phyloP scores from a whole-genome alignment of 2,329 filamentous ascomycete genomes.

The Monosporascus cannonballus region DNA sequence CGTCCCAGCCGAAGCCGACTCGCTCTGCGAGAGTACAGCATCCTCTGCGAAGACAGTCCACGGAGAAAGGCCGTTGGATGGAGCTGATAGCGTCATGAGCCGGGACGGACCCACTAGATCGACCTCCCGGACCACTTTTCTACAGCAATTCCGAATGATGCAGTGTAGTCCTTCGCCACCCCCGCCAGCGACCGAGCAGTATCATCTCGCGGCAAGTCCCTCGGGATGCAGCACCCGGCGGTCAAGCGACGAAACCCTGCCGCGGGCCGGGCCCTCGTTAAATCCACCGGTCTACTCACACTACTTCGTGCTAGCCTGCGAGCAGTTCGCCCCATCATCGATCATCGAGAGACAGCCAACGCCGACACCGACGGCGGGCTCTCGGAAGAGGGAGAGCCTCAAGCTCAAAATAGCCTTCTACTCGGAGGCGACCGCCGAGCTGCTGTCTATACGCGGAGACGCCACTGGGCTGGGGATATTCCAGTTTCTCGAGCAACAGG shows the following conservation, averaged over 20 bases:
- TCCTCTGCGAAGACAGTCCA: conserved; percentile 1
- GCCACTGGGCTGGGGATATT: conserved; percentile 47
- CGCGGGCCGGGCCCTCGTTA: conserved; percentile 1
- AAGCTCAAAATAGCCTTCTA: conserved; percentile 34
- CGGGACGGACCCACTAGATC: conserved; percentile 4
- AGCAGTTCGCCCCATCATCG: neutral
- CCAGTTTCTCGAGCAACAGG: conserved; percentile 43
- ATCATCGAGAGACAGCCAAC: conserved; percentile 6
- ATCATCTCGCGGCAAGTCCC: conserved; percentile 25
- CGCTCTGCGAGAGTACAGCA: conserved; percentile 7
- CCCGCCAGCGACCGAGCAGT: neutral
- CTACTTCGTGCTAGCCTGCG: conserved; percentile 5
- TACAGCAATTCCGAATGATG: conserved; percentile 5
- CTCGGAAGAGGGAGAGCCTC: conserved; percentile 16
- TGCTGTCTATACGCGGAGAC: conserved; percentile 36
- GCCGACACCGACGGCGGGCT: conserved; percentile 9
- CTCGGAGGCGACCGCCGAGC: conserved; percentile 39
- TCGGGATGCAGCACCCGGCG: conserved; percentile 11
- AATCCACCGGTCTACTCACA: conserved; percentile 18
- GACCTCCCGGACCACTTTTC: conserved; percentile 4
- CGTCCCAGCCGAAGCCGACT: conserved; percentile 20
- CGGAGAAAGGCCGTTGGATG: conserved; percentile 1
- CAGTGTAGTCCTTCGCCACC: conserved; percentile 1
- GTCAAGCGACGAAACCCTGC: neutral
- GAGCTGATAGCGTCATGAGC: conserved; percentile 5